phyloP scores from a whole-genome alignment of 208 protist genomes.

The Strigomonas culicis region DNA sequence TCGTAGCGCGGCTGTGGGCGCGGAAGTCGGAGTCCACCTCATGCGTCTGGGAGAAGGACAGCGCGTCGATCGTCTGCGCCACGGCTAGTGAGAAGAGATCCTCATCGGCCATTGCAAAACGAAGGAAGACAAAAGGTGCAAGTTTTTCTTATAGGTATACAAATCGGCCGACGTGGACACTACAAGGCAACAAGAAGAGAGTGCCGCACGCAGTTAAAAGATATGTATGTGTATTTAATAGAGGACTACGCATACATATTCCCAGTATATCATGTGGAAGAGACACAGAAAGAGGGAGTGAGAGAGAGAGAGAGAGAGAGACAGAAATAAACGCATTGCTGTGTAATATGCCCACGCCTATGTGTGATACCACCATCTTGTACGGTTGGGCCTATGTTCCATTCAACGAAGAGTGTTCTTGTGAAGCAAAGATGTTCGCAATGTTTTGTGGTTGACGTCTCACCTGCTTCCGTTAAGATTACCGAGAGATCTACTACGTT shows the following conservation, averaged over 20 bases:
- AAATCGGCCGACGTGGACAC: not conserved
- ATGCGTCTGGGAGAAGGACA: conserved; percentile 75
- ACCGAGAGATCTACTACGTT: too few species aligned
- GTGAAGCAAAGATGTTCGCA: too few species aligned
- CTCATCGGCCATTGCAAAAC: conserved; percentile 20
- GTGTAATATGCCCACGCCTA: too few species aligned
- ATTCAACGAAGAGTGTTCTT: too few species aligned
- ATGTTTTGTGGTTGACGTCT: too few species aligned
- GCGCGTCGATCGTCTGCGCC: conserved; percentile 51
- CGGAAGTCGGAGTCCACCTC: conserved; percentile 74
- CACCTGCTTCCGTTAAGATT: too few species aligned
- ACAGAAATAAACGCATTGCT: too few species aligned
- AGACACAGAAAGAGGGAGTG: not conserved
- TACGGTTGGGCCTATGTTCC: too few species aligned
- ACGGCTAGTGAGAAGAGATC: conserved; percentile 24
- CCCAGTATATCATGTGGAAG: not conserved
- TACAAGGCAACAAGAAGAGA: not conserved
- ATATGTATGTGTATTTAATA: not conserved
- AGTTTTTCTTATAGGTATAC: not conserved
- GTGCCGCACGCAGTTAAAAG: not conserved
- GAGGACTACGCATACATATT: too few species aligned
- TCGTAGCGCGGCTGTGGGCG: conserved; percentile 51
- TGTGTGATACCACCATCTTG: too few species aligned
- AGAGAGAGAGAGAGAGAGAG: not conserved
- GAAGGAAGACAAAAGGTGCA: conserved; percentile 5